Evolutionary conservation across 805 yeast species (phyloP).

Genomic region (Isabelozyma rhagii): DNA sequence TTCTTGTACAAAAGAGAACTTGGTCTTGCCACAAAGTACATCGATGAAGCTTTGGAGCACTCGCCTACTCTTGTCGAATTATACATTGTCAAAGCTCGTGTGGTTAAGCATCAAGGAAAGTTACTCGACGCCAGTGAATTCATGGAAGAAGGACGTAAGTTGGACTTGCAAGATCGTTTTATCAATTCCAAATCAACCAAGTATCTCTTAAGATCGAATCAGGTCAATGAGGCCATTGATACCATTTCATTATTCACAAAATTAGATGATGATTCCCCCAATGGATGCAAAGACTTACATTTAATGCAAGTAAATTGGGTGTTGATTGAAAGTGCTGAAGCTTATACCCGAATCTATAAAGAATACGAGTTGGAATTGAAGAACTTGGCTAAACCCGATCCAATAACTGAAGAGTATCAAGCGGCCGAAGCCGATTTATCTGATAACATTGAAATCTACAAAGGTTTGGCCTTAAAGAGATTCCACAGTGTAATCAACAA

Average conservation of each 20-base stretch:
- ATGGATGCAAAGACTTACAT: slow-evolving; percentile 84
- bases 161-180: slow-evolving; percentile 88
- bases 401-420: slow-evolving; percentile 25
- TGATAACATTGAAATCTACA: slow-evolving; percentile 44
- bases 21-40: slow-evolving; percentile 49
- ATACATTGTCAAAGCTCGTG: slow-evolving; percentile 74
- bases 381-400: slow-evolving; percentile 8
- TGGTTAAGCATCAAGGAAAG: slow-evolving; percentile 70
- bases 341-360: slow-evolving; percentile 60
- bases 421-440: slow-evolving; percentile 21
- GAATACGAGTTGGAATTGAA: slow-evolving; percentile 17
- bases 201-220: slow-evolving; percentile 74
- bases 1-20: slow-evolving; percentile 55
- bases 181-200: slow-evolving; percentile 85
- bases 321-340: slow-evolving; percentile 78
- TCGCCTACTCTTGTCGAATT: slow-evolving; percentile 86
- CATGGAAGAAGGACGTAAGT: slow-evolving; percentile 66
- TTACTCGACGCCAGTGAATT: slow-evolving; percentile 57
- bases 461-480: slow-evolving; percentile 80
- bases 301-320: slow-evolving; percentile 93
- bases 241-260: slow-evolving; percentile 78
- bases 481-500: slow-evolving; percentile 62
- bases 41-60: slow-evolving; percentile 63
- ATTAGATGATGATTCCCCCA: slow-evolving; percentile 67
- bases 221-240: slow-evolving; percentile 70